phyloP scores from a whole-genome alignment of 2,329 filamentous ascomycete genomes.

The Pestalotiopsis fici region DNA sequence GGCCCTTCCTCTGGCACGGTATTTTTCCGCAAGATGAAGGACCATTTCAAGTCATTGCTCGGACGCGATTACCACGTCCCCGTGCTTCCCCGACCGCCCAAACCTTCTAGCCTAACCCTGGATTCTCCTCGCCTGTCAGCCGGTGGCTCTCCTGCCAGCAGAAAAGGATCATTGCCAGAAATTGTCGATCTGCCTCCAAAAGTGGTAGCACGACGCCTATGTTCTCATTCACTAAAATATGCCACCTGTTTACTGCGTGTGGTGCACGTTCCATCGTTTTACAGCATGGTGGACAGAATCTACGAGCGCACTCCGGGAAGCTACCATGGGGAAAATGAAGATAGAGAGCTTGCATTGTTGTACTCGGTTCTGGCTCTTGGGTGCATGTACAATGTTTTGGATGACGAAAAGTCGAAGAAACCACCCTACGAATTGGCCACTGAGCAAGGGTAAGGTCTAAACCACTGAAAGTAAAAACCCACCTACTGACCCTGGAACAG shows the following conservation, averaged over 20 bases:
- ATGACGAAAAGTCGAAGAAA: constrained; percentile 20
- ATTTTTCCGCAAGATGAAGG: constrained; percentile 83
- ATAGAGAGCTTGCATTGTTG: constrained; percentile 59
- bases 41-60: constrained; percentile 80
- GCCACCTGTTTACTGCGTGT: constrained; percentile 53
- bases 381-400: constrained; percentile 53
- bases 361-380: constrained; percentile 63
- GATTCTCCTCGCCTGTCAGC: constrained; percentile 69
- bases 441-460: constrained; percentile 50
- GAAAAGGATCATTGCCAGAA: constrained; percentile 44
- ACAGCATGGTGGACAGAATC: constrained; percentile 65
- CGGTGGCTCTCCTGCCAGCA: constrained; percentile 63
- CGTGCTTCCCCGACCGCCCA: constrained; percentile 55
- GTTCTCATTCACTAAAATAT: constrained; percentile 37
- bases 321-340: constrained; percentile 55
- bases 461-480: background rate
- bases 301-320: constrained; percentile 58
- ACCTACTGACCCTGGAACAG: constrained; percentile 39
- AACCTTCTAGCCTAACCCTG: constrained; percentile 55
- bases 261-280: constrained; percentile 72
- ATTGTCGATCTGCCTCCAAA: constrained; percentile 70
- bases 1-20: constrained; percentile 90
- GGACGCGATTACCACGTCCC: constrained; percentile 63
- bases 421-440: constrained; percentile 41
- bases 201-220: constrained; percentile 47